Percentiles rank a stretch among this genome's conserved stretches.
Evolutionary conservation across 192 early-diverging fungal genomes (phyloP).

Genomic region (Gamsiella multidivaricata): DNA sequence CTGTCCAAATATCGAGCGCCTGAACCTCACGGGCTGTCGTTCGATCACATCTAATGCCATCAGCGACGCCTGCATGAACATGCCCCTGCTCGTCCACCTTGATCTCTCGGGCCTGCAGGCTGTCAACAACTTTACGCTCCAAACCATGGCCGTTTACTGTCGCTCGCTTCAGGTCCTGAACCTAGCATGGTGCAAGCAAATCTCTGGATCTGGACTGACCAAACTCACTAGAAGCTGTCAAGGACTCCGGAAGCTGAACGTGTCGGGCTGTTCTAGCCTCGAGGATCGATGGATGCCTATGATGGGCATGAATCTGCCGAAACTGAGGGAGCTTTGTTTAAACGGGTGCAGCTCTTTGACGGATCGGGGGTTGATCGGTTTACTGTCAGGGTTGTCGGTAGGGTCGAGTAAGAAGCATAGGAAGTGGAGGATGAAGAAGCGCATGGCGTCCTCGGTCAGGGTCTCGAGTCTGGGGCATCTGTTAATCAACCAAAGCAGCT

Average conservation of each 20-base stretch:
- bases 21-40: slow-evolving; percentile 38
- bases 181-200: slow-evolving; percentile 62
- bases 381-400: slow-evolving; percentile 25
- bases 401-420: slow-evolving; percentile 26
- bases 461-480: slow-evolving; percentile 37
- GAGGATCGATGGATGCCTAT: slow-evolving; percentile 54
- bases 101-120: slow-evolving; percentile 55
- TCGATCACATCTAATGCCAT: slow-evolving; percentile 55
- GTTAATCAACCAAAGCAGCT: slow-evolving; percentile 22
- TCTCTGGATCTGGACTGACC: slow-evolving; percentile 54
- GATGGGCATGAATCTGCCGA: slow-evolving; percentile 54
- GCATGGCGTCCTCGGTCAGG: slow-evolving; percentile 24
- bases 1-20: slow-evolving; percentile 42
- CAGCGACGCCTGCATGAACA: slow-evolving; percentile 49
- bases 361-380: slow-evolving; percentile 39
- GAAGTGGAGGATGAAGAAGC: slow-evolving; percentile 17
- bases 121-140: slow-evolving; percentile 57
- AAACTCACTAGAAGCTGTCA: slow-evolving; percentile 49
- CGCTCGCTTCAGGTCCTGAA: slow-evolving; percentile 56
- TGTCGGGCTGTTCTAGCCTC: slow-evolving; percentile 58
- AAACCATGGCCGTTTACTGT: slow-evolving; percentile 51
- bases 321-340: slow-evolving; percentile 57
- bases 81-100: slow-evolving; percentile 43
- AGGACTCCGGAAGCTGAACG: slow-evolving; percentile 48
- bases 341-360: slow-evolving; percentile 56